Percentiles rank a stretch among this genome's conserved stretches.
Evolutionary conservation across 768 basidiomycete genomes (phyloP).

Genomic region (Nidularia sp.): DNA sequence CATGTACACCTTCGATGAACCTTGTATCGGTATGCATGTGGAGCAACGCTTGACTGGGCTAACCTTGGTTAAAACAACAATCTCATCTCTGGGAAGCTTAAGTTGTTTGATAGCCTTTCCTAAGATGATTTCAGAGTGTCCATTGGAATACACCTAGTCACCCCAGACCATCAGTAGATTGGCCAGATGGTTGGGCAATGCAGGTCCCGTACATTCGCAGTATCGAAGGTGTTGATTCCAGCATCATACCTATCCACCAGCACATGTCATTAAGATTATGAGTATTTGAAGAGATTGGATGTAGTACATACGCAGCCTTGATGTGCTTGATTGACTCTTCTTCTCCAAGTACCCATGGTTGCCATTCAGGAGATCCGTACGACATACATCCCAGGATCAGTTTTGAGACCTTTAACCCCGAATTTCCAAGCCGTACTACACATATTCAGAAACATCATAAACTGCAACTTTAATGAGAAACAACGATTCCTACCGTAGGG

Average conservation of each 20-base stretch:
- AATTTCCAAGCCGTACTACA: constrained; percentile 43
- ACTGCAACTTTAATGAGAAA: too few species aligned
- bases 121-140: constrained; percentile 61
- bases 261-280: neutral
- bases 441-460: neutral
- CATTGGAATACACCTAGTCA: constrained; percentile 58
- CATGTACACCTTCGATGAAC: constrained; percentile 29
- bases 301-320: constrained; percentile 20
- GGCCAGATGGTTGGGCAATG: neutral
- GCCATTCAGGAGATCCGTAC: constrained; percentile 51
- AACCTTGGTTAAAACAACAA: constrained; percentile 77
- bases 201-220: constrained; percentile 34
- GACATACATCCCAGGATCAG: constrained; percentile 62
- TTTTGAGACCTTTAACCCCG: constrained; percentile 60
- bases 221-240: constrained; percentile 65
- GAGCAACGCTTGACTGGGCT: neutral
- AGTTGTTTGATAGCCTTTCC: constrained; percentile 69
- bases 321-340: constrained; percentile 51
- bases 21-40: neutral
- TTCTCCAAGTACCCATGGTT: constrained; percentile 41
- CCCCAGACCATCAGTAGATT: neutral
- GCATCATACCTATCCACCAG: constrained; percentile 41
- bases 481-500: constrained; percentile 15
- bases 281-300: neutral
- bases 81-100: constrained; percentile 62